phyloP scores from a whole-genome alignment of 495 filamentous ascomycete genomes.

The Penicillium antarcticum region DNA sequence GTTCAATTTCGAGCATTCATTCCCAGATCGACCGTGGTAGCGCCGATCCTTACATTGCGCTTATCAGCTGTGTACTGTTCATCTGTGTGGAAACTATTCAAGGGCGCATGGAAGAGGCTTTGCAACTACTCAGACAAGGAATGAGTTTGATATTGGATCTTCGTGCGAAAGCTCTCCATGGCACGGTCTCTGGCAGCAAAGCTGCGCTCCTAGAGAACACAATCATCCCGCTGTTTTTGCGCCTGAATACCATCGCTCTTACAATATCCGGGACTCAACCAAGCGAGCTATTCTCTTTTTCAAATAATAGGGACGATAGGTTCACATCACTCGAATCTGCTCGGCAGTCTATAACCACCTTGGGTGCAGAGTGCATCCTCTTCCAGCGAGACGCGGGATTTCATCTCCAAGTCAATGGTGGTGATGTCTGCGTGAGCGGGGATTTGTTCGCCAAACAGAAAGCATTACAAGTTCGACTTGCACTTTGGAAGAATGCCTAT shows the following conservation, averaged over 20 bases:
- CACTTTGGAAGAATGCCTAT: conserved; percentile 6
- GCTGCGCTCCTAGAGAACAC: conserved; percentile 18
- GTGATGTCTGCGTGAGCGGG: neutral
- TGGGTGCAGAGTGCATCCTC: conserved; percentile 18
- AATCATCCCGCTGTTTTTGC: conserved; percentile 23
- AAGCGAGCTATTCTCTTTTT: conserved; percentile 8
- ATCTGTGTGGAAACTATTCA: conserved; percentile 53
- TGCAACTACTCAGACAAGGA: conserved; percentile 23
- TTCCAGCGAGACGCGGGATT: conserved; percentile 15
- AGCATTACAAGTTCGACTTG: conserved; percentile 6
- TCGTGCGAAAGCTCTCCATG: conserved; percentile 7
- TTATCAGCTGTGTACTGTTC: conserved; percentile 52
- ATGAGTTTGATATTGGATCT: conserved; percentile 19
- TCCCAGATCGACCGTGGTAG: conserved; percentile 26
- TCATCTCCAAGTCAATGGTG: neutral
- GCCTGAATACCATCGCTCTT: conserved; percentile 16
- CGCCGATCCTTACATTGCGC: conserved; percentile 32
- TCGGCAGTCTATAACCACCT: conserved; percentile 6
- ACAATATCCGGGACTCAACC: conserved; percentile 18
- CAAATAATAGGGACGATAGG: neutral
- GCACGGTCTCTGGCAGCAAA: conserved; percentile 8
- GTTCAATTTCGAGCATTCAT: conserved; percentile 32
- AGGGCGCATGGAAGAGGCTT: conserved; percentile 31
- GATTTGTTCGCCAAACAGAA: conserved; percentile 7
- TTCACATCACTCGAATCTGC: conserved; percentile 18